Conservation (phyloP, 306 rosid genomes). For the Vigna trinervia region DNA sequence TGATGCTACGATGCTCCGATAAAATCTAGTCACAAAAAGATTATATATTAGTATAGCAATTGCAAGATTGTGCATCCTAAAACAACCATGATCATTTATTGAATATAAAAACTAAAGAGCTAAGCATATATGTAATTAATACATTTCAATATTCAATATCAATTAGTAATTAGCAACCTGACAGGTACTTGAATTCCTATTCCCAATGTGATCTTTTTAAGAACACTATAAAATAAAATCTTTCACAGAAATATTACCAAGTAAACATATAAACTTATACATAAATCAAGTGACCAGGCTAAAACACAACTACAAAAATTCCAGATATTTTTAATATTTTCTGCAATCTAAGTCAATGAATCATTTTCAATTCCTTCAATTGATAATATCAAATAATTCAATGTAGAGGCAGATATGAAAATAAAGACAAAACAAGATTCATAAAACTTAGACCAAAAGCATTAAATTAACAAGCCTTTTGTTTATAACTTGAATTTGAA, state of each 20-base stretch:
- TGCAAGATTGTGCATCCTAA: conserved; percentile 37
- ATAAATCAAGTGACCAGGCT: conserved; percentile 27
- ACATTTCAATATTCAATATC: conserved; percentile 38
- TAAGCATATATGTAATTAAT: conserved; percentile 15
- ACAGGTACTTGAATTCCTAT: conserved; percentile 14
- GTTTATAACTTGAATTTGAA: not conserved
- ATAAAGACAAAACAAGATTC: conserved; percentile 17
- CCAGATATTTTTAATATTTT: conserved; percentile 14
- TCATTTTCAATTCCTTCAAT: conserved; percentile 30
- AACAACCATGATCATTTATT: conserved; percentile 15
- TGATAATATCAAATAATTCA: conserved; percentile 21
- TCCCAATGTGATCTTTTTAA: conserved; percentile 15
- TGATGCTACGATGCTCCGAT: conserved; percentile 93
- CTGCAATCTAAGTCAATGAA: not conserved
- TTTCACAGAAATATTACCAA: conserved; percentile 31
- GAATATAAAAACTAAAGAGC: conserved; percentile 14
- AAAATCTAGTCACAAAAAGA: conserved; percentile 68
- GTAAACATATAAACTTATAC: conserved; percentile 14
- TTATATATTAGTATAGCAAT: conserved; percentile 45
- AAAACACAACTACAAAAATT: conserved; percentile 28
- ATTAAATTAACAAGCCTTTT: conserved; percentile 20
- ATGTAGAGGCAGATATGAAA: conserved; percentile 17
- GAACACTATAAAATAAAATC: conserved; percentile 14
- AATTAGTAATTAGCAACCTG: conserved; percentile 28
- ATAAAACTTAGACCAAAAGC: conserved; percentile 1